A percentile compares a stretch with the other conserved stretches of the same genome.
These are phyloP conservation scores for Colletotrichum siamense DNA, from an alignment of 2,329 filamentous ascomycete species.

Conservation along the genomic window DNA sequence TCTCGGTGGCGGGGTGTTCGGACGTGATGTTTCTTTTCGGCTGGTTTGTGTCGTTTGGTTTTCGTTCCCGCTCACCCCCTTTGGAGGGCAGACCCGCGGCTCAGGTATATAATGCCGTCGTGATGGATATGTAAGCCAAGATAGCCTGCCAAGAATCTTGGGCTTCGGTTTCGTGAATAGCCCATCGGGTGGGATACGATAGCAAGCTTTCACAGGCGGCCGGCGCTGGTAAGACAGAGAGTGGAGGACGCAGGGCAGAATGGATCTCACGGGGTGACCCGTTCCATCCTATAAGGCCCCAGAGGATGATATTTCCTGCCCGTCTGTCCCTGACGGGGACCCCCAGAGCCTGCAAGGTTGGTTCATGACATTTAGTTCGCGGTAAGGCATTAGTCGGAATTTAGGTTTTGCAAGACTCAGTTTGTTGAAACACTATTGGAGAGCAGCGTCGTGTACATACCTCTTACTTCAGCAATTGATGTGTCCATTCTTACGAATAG, in stretches of 20 bases:
- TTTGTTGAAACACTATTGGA: background rate
- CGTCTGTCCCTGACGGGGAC: background rate
- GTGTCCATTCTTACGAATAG: background rate
- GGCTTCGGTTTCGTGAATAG: background rate
- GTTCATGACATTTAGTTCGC: background rate
- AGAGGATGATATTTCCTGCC: background rate
- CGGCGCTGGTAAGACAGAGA: background rate
- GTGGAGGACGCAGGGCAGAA: background rate
- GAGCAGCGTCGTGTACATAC: background rate
- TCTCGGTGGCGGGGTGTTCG: background rate
- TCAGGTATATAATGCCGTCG: background rate
- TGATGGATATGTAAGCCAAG: background rate
- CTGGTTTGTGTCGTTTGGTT: background rate
- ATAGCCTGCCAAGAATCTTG: background rate
- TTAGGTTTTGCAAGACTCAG: background rate
- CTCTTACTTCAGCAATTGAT: background rate
- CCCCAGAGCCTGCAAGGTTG: background rate
- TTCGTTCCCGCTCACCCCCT: background rate
- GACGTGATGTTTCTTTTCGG: background rate
- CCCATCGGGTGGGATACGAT: background rate
- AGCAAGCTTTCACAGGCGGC: background rate
- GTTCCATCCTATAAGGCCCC: constrained; percentile 1
- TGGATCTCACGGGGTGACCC: background rate
- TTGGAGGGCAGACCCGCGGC: background rate
- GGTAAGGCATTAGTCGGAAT: background rate